Percentiles rank a stretch among this genome's conserved stretches.
Evolutionary conservation across 768 basidiomycete species (phyloP).

Genomic region (Coprinellus aureogranulatus): DNA sequence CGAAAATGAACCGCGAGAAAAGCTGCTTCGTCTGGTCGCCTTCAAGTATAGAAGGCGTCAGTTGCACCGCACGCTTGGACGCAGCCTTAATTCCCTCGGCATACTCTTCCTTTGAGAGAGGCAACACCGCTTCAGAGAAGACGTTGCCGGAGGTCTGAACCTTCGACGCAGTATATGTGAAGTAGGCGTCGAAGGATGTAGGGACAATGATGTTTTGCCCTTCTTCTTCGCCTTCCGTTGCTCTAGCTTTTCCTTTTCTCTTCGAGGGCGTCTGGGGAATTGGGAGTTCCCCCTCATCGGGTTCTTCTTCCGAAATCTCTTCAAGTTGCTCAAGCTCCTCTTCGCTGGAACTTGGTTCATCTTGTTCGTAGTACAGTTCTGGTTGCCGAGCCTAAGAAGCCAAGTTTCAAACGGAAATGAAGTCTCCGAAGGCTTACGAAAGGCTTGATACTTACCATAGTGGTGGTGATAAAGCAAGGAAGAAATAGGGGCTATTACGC

Average conservation of each 20-base stretch:
- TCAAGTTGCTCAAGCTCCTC: conserved; percentile 11
- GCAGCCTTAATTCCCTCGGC: conserved; percentile 34
- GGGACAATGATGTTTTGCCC: conserved; percentile 45
- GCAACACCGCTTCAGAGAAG: conserved; percentile 72
- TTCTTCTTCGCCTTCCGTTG: conserved; percentile 13
- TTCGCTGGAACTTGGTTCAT: conserved; percentile 6
- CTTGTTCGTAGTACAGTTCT: neutral
- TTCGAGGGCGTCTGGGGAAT: conserved; percentile 8
- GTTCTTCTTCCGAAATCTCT: conserved; percentile 12
- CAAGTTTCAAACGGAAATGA: too few relatives aligned
- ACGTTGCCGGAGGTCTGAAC: conserved; percentile 75
- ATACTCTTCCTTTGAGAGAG: conserved; percentile 68
- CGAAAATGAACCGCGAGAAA: conserved; percentile 62
- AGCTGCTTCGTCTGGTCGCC: conserved; percentile 33
- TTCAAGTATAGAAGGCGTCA: conserved; percentile 33
- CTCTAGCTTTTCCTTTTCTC: conserved; percentile 19
- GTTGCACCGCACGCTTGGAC: conserved; percentile 26
- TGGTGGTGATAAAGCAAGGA: too few relatives aligned
- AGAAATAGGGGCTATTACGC: too few relatives aligned
- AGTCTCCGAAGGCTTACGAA: too few relatives aligned
- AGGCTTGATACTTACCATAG: too few relatives aligned
- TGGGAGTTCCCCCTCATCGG: conserved; percentile 12
- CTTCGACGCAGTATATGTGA: conserved; percentile 59
- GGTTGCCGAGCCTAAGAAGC: too few relatives aligned
- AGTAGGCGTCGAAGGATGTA: conserved; percentile 85